Evolutionary conservation across 768 basidiomycete species (phyloP), one percentile per base, ranked within the genome.

Genomic region (Leccinum boreale): DNA sequence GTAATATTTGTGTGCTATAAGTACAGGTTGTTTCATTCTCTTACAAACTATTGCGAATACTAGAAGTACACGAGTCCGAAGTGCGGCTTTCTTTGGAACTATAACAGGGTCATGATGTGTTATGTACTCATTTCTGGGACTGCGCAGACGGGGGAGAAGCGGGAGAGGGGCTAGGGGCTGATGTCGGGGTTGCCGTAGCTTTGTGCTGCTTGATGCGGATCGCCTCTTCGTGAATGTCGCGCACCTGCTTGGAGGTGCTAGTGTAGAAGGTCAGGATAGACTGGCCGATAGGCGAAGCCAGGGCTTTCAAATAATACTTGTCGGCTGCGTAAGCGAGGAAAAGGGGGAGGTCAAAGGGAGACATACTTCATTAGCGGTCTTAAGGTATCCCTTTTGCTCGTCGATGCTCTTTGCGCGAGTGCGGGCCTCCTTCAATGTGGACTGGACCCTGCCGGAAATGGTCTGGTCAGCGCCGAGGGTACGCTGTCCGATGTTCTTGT

Each of bases 221-320:
- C 2, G 95, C 95, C 74, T 98, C 95, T 67, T 94, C 92, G 68
- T 97, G 94, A 50, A 98, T 94, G 68, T 98, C 94, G 19, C 81
- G 66, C 26, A 92, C 86, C 73, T 95, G 91, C 77, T 97, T 98
- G 19, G 86, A 80, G 8, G 93, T 95, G 46, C 75, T 74, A 14
- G 95, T 96, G 78, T 97, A 98, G 78, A 97, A 98, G 1, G 74
- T 66, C 28, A 77, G 73, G 57, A 97, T 90, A 66, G 83, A 86
- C 75, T 86, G 82, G 11, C 94, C 94, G 23, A 87, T 72, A 1
- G 89, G 82, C 39, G 90, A 92, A n/a, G 80, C 52, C 21, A 96
- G 75, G 12, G 90, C 92, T 66, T 81, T 85, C 23, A 76, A 62
- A 71, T 96, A 97, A 67, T 94, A 94, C 89, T 91, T 52, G n/a